These are phyloP conservation scores for Kingdonia uniflora DNA, from an alignment of 164 flowering plant species.

Conservation along the genomic window DNA sequence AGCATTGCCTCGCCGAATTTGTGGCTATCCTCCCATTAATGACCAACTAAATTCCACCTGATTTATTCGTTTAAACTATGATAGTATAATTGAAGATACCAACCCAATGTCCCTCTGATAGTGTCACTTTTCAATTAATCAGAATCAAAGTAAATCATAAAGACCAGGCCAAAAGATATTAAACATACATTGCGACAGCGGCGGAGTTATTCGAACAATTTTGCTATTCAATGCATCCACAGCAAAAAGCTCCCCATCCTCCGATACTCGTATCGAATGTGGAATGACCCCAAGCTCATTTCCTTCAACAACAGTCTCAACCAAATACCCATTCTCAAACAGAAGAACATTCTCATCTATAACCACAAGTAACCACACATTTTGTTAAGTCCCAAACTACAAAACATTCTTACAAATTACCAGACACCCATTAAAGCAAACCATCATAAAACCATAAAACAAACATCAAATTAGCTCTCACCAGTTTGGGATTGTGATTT, in stretches of 20 bases:
- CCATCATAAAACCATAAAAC: conserved; percentile 8
- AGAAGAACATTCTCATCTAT: conserved; percentile 76
- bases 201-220: conserved; percentile 82
- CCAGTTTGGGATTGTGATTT: conserved; percentile 56
- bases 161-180: neutral
- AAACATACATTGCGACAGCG: conserved; percentile 79
- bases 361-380: too few species aligned
- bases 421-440: neutral
- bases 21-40: too few species aligned
- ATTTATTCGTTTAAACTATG: too few species aligned
- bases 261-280: conserved; percentile 62
- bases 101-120: too few species aligned
- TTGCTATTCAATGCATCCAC: conserved; percentile 83
- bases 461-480: conserved; percentile 14
- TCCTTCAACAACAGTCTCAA: conserved; percentile 89
- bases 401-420: too few species aligned
- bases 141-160: too few species aligned
- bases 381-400: too few species aligned
- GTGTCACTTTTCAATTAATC: conserved; percentile 11
- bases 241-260: conserved; percentile 88
- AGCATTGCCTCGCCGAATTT: too few species aligned
- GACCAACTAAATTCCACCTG: too few species aligned
- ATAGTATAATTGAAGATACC: too few species aligned
- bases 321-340: conserved; percentile 86
- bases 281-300: conserved; percentile 84